Percentiles rank a stretch among this genome's conserved stretches.
phyloP scores from a whole-genome alignment of 495 filamentous ascomycete species.

The Penicillium tannophilum region DNA sequence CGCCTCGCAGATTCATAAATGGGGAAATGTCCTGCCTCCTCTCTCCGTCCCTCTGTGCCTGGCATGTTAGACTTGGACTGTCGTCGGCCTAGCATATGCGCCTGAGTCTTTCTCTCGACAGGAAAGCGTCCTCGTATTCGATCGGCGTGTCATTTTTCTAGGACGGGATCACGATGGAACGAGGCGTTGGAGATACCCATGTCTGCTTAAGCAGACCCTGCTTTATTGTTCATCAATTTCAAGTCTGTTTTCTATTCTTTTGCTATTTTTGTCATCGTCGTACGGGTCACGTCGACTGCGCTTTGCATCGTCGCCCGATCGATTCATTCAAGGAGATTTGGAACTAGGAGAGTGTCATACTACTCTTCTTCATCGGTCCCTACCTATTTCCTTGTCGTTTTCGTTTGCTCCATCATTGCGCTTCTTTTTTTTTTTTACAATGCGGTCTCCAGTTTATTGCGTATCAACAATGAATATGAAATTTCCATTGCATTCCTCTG shows the following conservation, averaged over 20 bases:
- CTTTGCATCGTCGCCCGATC: slow-evolving; percentile 8
- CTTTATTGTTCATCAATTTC: slow-evolving; percentile 31
- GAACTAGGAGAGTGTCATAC: slow-evolving; percentile 12
- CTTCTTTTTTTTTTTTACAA: slow-evolving; percentile 1
- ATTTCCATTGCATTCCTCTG: neutral
- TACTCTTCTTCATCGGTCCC: slow-evolving; percentile 25
- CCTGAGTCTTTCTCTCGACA: slow-evolving; percentile 20
- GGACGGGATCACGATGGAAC: slow-evolving; percentile 50
- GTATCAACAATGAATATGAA: slow-evolving; percentile 1
- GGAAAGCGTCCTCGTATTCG: slow-evolving; percentile 28
- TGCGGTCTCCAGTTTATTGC: slow-evolving; percentile 1
- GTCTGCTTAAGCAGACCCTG: slow-evolving; percentile 42
- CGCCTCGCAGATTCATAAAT: slow-evolving; percentile 27
- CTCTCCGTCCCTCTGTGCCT: slow-evolving; percentile 31
- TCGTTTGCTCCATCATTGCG: slow-evolving; percentile 12
- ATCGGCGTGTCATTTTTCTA: slow-evolving; percentile 34
- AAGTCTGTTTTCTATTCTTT: slow-evolving; percentile 34
- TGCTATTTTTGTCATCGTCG: slow-evolving; percentile 21
- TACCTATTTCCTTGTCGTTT: slow-evolving; percentile 25
- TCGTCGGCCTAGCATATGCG: slow-evolving; percentile 35
- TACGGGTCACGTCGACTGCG: slow-evolving; percentile 2
- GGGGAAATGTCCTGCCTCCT: slow-evolving; percentile 27
- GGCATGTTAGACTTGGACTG: slow-evolving; percentile 41
- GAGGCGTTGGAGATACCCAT: slow-evolving; percentile 57
- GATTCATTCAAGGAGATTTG: slow-evolving; percentile 17